Evolutionary conservation across 2,329 filamentous ascomycete genomes (phyloP), one percentile per base, ranked within the genome.

Genomic region (Alternaria arbusti): DNA sequence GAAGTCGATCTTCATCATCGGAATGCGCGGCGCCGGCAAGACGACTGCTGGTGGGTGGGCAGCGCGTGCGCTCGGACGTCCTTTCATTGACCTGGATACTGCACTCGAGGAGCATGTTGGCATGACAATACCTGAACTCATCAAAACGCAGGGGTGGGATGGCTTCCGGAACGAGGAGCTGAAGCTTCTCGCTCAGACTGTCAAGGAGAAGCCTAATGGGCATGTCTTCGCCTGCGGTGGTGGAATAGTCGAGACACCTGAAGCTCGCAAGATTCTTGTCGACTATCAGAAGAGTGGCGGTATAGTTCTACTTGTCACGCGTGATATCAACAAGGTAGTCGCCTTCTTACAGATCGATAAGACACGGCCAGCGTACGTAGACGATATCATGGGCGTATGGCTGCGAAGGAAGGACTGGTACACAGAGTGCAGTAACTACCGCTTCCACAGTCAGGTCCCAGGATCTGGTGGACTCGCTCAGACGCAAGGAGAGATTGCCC

Each of bases 11-110:
- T 94, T 97, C 81, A 90, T 99, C 64, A 95, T 99, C 70, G 96
- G 96, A 10, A 99, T 99, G 96, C 89, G 96, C 69, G 96, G 96
- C 60, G 96, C 94, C 44, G 96, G 96, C 25, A 99, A 99, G 83
- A 97, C 96, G 0, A 99, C 96, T 0, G 91, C 92, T 36, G 96
- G 96, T 57, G 87, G 88, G 13, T 97, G 94, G 93, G 90, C 96
- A 74, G 90, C 91, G 1, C 87, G 87, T 64, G 87, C 91, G 26
- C 84, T 98, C 1, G 88, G 89, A 54, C 89, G 93, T 76, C 89
- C 91, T 7, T 90, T 97, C 64, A 83, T 96, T 57, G 96, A 99
- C 76, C 86, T 99, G 26, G 96, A 99, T 77, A 88, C 89, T 3
- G 93, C 97, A 75, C 86, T 99, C 15, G 96, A 99, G 80, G 85